Conservation (phyloP, 306 rosid genomes). For the Bauhinia variegata region DNA sequence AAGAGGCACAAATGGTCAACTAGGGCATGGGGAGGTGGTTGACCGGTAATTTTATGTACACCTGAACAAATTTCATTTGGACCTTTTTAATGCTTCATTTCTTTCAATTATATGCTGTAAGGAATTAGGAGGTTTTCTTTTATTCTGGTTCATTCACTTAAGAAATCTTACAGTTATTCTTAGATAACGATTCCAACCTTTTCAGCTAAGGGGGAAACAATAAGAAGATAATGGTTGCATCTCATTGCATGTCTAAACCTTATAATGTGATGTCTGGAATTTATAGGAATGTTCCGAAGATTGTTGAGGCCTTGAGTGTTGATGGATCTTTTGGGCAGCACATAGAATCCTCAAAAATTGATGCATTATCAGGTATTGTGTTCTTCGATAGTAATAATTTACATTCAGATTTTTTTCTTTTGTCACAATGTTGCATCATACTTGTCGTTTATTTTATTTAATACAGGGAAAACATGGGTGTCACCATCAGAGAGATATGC, state of each 20-base stretch:
- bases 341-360: conserved; percentile 69
- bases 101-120: conserved; percentile 10
- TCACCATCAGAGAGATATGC: conserved; percentile 89
- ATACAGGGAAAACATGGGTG: conserved; percentile 66
- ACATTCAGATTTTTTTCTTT: neutral
- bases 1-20: conserved; percentile 98
- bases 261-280: conserved; percentile 32
- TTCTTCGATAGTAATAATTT: conserved; percentile 9
- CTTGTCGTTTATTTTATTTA: conserved; percentile 5
- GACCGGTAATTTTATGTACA: conserved; percentile 62
- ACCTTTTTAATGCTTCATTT: conserved; percentile 1
- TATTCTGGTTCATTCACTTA: neutral
- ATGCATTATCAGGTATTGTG: conserved; percentile 68
- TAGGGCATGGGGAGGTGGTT: conserved; percentile 79
- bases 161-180: neutral
- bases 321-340: conserved; percentile 84
- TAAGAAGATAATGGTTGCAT: conserved; percentile 1
- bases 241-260: conserved; percentile 33
- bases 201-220: no score
- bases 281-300: conserved; percentile 77
- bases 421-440: conserved; percentile 12
- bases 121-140: conserved; percentile 8
- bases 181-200: neutral
- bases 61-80: conserved; percentile 24
- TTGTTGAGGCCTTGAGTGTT: conserved; percentile 81